Percentiles rank a stretch among this genome's conserved stretches.
phyloP scores from a whole-genome alignment of 352 stramenopile genomes.

The Globisporangium nunn region DNA sequence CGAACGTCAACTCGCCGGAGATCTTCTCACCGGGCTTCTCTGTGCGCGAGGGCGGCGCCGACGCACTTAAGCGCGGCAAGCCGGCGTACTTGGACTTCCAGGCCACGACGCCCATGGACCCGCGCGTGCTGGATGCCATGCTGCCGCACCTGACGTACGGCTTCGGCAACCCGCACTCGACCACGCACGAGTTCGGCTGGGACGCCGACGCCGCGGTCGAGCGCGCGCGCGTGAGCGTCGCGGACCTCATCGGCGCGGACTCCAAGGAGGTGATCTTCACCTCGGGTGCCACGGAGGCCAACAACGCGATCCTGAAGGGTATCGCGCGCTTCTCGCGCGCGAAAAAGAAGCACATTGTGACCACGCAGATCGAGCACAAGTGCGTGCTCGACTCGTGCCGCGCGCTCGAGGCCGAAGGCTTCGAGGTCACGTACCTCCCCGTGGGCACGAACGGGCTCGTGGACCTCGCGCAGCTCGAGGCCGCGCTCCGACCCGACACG shows the following conservation, averaged over 20 bases:
- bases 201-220: conserved; percentile 96
- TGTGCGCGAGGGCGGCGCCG: conserved; percentile 52
- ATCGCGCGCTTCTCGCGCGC: conserved; percentile 92
- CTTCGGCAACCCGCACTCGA: conserved; percentile 99
- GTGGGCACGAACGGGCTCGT: conserved; percentile 91
- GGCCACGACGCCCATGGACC: conserved; percentile 98
- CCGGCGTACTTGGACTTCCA: conserved; percentile 94
- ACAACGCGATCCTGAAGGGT: conserved; percentile 99
- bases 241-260: conserved; percentile 90
- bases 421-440: conserved; percentile 97
- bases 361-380: conserved; percentile 96
- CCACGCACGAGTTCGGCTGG: conserved; percentile 98
- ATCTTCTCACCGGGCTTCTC: conserved; percentile 85
- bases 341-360: conserved; percentile 99
- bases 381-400: conserved; percentile 98
- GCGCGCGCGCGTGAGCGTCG: conserved; percentile 80
- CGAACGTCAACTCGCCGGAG: conserved; percentile 60
- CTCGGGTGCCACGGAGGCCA: conserved; percentile 97
- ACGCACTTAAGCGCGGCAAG: conserved; percentile 46
- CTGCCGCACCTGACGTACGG: conserved; percentile 94
- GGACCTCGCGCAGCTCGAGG: conserved; percentile 92
- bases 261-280: conserved; percentile 99
- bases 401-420: conserved; percentile 94
- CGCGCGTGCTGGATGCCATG: conserved; percentile 98
- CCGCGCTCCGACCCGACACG: conserved; percentile 93